A percentile compares a stretch with the other conserved stretches of the same genome.
phyloP scores from a whole-genome alignment of 371 early-diverging fungal genomes.

The Caulochytrium protostelioides region DNA sequence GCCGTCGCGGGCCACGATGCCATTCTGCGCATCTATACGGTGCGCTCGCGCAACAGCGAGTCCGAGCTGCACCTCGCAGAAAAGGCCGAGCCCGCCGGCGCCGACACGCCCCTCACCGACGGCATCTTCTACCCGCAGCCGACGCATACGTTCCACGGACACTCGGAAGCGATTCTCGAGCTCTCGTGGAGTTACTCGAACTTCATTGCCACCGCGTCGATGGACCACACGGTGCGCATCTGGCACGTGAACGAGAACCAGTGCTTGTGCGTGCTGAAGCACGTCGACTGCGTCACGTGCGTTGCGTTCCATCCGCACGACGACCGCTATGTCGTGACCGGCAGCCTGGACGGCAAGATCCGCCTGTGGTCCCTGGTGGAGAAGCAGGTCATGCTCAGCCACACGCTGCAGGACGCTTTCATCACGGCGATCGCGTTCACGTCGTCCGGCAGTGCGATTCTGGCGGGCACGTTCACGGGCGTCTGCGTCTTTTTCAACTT shows the following conservation, averaged over 20 bases:
- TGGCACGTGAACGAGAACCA: conserved; percentile 53
- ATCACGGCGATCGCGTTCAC: conserved; percentile 62
- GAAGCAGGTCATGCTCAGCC: conserved; percentile 51
- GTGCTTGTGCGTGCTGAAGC: conserved; percentile 55
- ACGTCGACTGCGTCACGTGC: conserved; percentile 51
- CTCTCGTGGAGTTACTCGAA: conserved; percentile 67
- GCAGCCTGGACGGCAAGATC: conserved; percentile 55
- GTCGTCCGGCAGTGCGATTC: conserved; percentile 36
- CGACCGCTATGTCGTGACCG: conserved; percentile 55
- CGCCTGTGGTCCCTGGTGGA: conserved; percentile 63
- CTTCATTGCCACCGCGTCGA: conserved; percentile 57
- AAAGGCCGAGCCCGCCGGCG: not conserved
- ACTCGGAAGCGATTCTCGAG: conserved; percentile 46
- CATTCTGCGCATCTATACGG: conserved; percentile 43
- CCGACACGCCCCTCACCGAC: conserved; percentile 6
- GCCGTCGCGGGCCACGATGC: conserved; percentile 56
- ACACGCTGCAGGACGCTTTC: conserved; percentile 36
- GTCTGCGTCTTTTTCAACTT: conserved; percentile 39
- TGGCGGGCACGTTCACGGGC: conserved; percentile 60
- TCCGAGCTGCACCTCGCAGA: too few relatives aligned
- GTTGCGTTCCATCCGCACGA: conserved; percentile 65
- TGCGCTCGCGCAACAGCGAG: too few relatives aligned
- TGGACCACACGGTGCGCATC: conserved; percentile 63
- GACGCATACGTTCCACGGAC: conserved; percentile 40
- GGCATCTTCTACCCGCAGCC: conserved; percentile 42